phyloP scores from a whole-genome alignment of 345 rosid species.

The Syzygium aromaticum region DNA sequence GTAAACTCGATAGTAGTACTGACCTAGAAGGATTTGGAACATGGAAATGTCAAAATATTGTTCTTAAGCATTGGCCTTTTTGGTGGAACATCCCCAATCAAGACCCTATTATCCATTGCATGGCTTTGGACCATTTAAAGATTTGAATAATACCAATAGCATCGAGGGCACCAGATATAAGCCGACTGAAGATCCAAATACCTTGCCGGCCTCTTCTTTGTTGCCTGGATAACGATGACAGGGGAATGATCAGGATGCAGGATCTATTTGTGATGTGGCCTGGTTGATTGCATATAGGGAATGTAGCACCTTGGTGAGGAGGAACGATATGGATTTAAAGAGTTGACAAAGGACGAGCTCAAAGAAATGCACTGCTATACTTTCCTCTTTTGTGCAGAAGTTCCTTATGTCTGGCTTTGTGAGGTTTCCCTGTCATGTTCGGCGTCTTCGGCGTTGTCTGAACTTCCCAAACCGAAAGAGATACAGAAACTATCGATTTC shows the following conservation, averaged over 20 bases:
- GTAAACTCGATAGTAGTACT: neutral
- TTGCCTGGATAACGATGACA: neutral
- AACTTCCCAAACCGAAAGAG: neutral
- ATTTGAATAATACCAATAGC: neutral
- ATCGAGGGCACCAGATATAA: neutral
- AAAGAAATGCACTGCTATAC: neutral
- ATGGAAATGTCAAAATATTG: neutral
- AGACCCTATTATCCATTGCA: neutral
- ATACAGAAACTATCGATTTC: neutral
- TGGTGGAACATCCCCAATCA: neutral
- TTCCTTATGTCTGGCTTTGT: neutral
- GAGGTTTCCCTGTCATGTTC: neutral
- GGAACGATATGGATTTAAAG: neutral
- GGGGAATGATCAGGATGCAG: neutral
- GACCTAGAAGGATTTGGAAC: neutral
- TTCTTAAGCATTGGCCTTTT: neutral
- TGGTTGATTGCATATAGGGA: too few relatives aligned
- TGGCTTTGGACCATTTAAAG: neutral
- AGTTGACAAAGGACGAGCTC: neutral
- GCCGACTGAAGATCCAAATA: neutral
- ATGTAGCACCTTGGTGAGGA: neutral
- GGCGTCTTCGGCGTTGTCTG: neutral
- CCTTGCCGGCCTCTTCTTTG: neutral
- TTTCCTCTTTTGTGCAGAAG: neutral
- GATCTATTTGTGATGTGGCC: too few relatives aligned